Conservation (phyloP, 2,329 filamentous ascomycete species). For the Colletotrichum tropicale region DNA sequence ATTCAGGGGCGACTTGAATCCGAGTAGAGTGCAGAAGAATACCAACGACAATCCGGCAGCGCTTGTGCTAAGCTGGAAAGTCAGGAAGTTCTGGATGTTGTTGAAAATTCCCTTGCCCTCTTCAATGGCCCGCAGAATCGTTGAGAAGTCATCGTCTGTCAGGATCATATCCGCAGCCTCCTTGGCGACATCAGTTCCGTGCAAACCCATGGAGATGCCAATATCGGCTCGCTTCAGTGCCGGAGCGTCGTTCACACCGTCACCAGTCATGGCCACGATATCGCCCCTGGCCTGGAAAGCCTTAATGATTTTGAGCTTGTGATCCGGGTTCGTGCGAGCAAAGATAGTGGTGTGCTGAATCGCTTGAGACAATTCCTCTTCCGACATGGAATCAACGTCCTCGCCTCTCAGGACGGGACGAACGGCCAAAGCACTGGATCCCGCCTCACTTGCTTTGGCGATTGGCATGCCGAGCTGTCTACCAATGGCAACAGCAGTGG, state of each 20-base stretch:
- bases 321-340: slow-evolving; percentile 93
- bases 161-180: slow-evolving; percentile 94
- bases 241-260: slow-evolving; percentile 97
- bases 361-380: slow-evolving; percentile 80
- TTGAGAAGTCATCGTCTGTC: slow-evolving; percentile 88
- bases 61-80: slow-evolving; percentile 96
- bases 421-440: slow-evolving; percentile 61
- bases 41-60: slow-evolving; percentile 92
- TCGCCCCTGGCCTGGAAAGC: slow-evolving; percentile 92
- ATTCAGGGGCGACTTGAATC: slow-evolving; percentile 94
- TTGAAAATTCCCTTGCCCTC: slow-evolving; percentile 99
- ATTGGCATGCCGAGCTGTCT: slow-evolving; percentile 95
- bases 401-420: slow-evolving; percentile 83
- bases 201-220: slow-evolving; percentile 93
- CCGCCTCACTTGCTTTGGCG: slow-evolving; percentile 55
- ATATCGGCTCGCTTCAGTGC: slow-evolving; percentile 97
- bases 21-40: slow-evolving; percentile 88
- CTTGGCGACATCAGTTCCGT: slow-evolving; percentile 97
- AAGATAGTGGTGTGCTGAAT: slow-evolving; percentile 93
- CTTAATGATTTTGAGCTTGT: slow-evolving; percentile 96
- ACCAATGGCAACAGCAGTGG: slow-evolving; percentile 92
- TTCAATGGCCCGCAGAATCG: slow-evolving; percentile 93
- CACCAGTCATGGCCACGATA: slow-evolving; percentile 98
- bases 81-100: slow-evolving; percentile 99
- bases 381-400: slow-evolving; percentile 91